A percentile compares a stretch with the other conserved stretches of the same genome.
Evolutionary conservation across 805 yeast genomes (phyloP).

Genomic region (Henningerozyma blattae): DNA sequence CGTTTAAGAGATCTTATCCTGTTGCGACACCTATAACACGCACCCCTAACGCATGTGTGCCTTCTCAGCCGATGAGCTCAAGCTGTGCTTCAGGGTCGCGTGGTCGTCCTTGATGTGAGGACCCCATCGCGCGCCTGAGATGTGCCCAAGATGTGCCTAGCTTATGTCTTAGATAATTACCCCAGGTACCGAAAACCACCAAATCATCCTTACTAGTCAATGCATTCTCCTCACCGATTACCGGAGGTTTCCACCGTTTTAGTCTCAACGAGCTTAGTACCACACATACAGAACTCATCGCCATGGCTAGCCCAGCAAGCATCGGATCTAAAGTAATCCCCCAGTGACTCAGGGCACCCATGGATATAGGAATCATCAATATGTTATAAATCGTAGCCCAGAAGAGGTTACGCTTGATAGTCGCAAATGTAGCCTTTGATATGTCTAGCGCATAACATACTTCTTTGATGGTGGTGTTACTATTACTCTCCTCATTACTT

Average conservation of each 20-base stretch:
- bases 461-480: slow-evolving; percentile 29
- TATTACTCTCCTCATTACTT: slow-evolving; percentile 20
- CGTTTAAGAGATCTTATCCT: no score
- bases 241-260: slow-evolving; percentile 44
- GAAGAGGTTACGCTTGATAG: slow-evolving; percentile 70
- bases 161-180: no score
- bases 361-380: slow-evolving; percentile 84
- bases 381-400: slow-evolving; percentile 83
- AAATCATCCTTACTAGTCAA: no score
- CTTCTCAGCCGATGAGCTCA: no score
- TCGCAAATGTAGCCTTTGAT: slow-evolving; percentile 53
- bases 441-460: slow-evolving; percentile 54
- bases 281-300: slow-evolving; percentile 82
- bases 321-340: slow-evolving; percentile 73
- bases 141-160: no score
- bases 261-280: slow-evolving; percentile 66
- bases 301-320: slow-evolving; percentile 89
- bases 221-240: no score
- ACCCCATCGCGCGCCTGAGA: no score
- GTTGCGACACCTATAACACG: no score
- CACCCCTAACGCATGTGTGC: no score
- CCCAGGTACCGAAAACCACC: no score
- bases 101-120: no score
- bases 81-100: no score
- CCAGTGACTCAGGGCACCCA: slow-evolving; percentile 79